A percentile compares a stretch with the other conserved stretches of the same genome.
Conservation (phyloP, 495 filamentous ascomycete species). For the Penicillium argentinense region DNA sequence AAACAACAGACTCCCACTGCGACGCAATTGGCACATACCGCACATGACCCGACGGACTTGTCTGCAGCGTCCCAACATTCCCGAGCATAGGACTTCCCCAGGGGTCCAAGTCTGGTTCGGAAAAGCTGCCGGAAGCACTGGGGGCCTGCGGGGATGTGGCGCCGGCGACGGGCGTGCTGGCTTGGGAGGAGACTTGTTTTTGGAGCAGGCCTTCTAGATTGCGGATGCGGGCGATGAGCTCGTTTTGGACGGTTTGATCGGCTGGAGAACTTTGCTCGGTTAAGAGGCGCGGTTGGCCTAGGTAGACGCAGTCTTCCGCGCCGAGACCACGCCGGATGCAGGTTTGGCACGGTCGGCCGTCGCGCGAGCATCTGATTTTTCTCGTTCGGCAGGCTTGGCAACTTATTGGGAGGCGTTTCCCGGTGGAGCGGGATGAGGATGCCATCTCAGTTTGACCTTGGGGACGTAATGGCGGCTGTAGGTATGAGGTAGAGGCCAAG, state of each 20-base stretch:
- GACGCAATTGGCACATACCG: conserved; percentile 40
- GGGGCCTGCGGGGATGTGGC: conserved; percentile 32
- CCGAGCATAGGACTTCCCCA: conserved; percentile 25
- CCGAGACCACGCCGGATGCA: conserved; percentile 41
- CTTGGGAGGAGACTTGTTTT: conserved; percentile 29
- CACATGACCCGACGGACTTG: conserved; percentile 40
- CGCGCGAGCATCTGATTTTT: conserved; percentile 43
- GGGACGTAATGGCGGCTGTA: background rate
- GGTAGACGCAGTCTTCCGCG: conserved; percentile 44
- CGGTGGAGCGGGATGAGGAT: conserved; percentile 27
- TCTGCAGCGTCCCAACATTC: conserved; percentile 34
- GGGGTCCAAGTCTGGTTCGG: conserved; percentile 27
- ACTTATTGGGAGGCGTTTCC: conserved; percentile 43
- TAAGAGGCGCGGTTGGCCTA: conserved; percentile 41
- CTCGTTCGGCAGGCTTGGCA: conserved; percentile 43
- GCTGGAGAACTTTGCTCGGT: conserved; percentile 28
- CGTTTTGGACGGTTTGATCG: conserved; percentile 32
- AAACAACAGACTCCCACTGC: conserved; percentile 36
- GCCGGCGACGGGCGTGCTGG: conserved; percentile 17
- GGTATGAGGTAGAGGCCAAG: too few relatives aligned
- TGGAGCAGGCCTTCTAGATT: conserved; percentile 41
- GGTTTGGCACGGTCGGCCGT: conserved; percentile 42
- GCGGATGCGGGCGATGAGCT: conserved; percentile 37
- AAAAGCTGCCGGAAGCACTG: conserved; percentile 33
- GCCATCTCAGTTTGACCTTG: conserved; percentile 12